These are phyloP conservation scores for Allomyces macrogynus DNA, from an alignment of 192 early-diverging fungal species.

Conservation along the genomic window DNA sequence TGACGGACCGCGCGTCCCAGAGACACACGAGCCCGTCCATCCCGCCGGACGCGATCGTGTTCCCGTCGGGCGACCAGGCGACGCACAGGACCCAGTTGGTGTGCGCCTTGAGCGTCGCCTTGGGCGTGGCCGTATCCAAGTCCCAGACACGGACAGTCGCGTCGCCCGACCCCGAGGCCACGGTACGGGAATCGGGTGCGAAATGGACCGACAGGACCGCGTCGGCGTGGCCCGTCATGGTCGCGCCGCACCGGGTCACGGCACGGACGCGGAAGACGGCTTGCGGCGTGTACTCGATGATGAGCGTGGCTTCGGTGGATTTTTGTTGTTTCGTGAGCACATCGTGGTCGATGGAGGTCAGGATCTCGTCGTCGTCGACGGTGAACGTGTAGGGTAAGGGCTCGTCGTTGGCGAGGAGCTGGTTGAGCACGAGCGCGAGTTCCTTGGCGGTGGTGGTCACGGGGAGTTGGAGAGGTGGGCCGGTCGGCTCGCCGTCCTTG, in stretches of 20 bases:
- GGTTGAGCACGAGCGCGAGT: conserved; percentile 70
- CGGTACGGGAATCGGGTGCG: conserved; percentile 66
- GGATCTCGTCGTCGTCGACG: conserved; percentile 68
- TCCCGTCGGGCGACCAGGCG: conserved; percentile 80
- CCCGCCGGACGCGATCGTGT: conserved; percentile 65
- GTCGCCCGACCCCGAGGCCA: conserved; percentile 93
- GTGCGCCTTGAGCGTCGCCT: conserved; percentile 59
- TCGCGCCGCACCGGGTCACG: conserved; percentile 78
- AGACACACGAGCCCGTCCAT: conserved; percentile 71
- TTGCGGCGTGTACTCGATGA: conserved; percentile 83
- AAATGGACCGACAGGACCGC: conserved; percentile 78
- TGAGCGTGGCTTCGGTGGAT: conserved; percentile 77
- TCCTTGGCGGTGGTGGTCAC: conserved; percentile 65
- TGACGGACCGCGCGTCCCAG: background rate
- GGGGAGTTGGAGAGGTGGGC: conserved; percentile 76
- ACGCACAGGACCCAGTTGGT: conserved; percentile 82
- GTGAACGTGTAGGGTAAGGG: conserved; percentile 85
- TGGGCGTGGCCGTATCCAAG: conserved; percentile 86
- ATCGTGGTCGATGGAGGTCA: conserved; percentile 49
- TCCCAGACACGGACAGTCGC: conserved; percentile 93
- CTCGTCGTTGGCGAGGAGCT: conserved; percentile 60
- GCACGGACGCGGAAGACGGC: conserved; percentile 85
- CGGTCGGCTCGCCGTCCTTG: conserved; percentile 51
- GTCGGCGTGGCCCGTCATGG: conserved; percentile 75
- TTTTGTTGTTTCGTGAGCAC: conserved; percentile 49